Evolutionary conservation across 2,329 filamentous ascomycete species (phyloP).

Genomic region (Colletotrichum simmondsii): DNA sequence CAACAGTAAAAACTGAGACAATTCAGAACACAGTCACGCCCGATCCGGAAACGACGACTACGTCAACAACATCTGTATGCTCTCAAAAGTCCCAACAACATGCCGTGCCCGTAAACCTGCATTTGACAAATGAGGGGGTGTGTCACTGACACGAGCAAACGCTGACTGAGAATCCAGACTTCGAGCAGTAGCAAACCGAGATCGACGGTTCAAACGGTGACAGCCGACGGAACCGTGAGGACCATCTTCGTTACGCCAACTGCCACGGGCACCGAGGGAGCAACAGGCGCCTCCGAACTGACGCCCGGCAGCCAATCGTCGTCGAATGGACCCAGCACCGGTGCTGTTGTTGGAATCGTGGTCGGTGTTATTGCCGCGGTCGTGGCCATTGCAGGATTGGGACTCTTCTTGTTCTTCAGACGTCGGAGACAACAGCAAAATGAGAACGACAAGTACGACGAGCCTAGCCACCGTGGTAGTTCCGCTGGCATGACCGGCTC

Average conservation of each 20-base stretch:
- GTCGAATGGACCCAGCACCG: slow-evolving; percentile 50
- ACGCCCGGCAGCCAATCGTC: slow-evolving; percentile 6
- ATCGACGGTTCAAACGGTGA: slow-evolving; percentile 61
- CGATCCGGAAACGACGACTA: slow-evolving; percentile 37
- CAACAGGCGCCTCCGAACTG: slow-evolving; percentile 25
- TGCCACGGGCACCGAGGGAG: slow-evolving; percentile 36
- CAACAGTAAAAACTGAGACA: slow-evolving; percentile 43
- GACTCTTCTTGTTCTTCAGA: slow-evolving; percentile 56
- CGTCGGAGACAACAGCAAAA: slow-evolving; percentile 56
- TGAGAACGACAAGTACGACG: slow-evolving; percentile 54
- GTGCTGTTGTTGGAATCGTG: slow-evolving; percentile 60
- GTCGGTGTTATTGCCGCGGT: slow-evolving; percentile 50
- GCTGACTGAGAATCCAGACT: slow-evolving; percentile 13
- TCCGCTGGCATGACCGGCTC: slow-evolving; percentile 60
- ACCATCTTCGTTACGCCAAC: slow-evolving; percentile 66
- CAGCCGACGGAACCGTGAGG: slow-evolving; percentile 61
- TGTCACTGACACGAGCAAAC: not conserved
- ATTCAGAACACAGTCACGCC: slow-evolving; percentile 49
- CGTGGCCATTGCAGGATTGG: slow-evolving; percentile 48
- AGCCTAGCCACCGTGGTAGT: slow-evolving; percentile 60
- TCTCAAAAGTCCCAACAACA: slow-evolving; percentile 11
- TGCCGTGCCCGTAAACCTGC: slow-evolving; percentile 17
- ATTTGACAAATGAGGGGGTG: slow-evolving; percentile 13
- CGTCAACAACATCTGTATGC: slow-evolving; percentile 34
- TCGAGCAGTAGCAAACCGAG: slow-evolving; percentile 10